These are phyloP conservation scores for Citrus australasica DNA, from an alignment of 345 rosid species.

Conservation along the genomic window DNA sequence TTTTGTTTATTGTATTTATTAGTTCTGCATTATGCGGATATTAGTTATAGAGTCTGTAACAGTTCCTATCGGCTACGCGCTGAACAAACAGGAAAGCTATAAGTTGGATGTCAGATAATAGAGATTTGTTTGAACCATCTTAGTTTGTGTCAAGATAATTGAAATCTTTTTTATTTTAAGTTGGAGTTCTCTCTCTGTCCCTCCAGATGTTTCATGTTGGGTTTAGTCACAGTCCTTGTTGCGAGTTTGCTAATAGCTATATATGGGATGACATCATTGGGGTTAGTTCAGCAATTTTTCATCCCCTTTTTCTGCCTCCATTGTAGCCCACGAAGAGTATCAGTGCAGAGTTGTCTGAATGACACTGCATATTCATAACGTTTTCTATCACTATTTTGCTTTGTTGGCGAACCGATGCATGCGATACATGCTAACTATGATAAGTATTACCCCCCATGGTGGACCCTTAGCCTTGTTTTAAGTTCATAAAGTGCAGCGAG, in stretches of 20 bases:
- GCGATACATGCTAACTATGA: background rate
- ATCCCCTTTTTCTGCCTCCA: background rate
- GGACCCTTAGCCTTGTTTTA: slow-evolving; percentile 13
- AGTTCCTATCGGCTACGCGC: background rate
- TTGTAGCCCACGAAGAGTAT: background rate
- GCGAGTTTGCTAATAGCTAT: background rate
- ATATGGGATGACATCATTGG: background rate
- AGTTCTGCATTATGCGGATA: background rate
- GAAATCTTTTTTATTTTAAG: background rate
- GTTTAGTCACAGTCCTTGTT: background rate
- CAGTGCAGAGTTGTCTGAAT: background rate
- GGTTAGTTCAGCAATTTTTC: background rate
- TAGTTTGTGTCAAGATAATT: background rate
- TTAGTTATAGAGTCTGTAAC: background rate
- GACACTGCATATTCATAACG: background rate
- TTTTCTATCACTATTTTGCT: background rate
- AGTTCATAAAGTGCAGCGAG: background rate
- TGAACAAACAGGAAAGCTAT: background rate
- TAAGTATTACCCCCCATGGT: background rate
- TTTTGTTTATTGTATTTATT: background rate
- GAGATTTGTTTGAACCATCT: background rate
- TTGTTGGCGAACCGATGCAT: background rate
- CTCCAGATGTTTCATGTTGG: background rate
- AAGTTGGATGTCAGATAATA: background rate
- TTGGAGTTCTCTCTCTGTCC: background rate